Evolutionary conservation across 2,329 filamentous ascomycete genomes (phyloP).

Genomic region (Xylariaceae sp.): DNA sequence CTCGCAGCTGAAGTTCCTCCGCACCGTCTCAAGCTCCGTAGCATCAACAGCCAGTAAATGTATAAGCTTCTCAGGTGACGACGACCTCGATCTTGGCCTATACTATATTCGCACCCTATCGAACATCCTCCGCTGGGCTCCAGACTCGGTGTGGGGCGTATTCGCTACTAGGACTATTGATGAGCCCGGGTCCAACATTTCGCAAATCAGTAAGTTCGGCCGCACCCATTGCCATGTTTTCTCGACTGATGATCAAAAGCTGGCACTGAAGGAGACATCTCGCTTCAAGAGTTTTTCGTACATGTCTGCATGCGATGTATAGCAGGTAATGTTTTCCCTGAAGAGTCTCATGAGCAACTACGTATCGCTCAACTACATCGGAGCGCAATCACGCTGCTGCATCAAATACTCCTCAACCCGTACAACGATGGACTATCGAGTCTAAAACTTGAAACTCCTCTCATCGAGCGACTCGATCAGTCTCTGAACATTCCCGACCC

Average conservation of each 20-base stretch:
- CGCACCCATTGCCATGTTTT: conserved; percentile 19
- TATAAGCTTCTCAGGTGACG: conserved; percentile 45
- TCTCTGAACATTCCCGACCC: conserved; percentile 60
- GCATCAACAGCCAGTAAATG: conserved; percentile 26
- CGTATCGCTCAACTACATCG: conserved; percentile 66
- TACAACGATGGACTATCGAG: conserved; percentile 55
- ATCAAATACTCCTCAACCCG: conserved; percentile 64
- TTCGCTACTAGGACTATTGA: conserved; percentile 60
- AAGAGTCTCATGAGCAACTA: conserved; percentile 36
- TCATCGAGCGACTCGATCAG: conserved; percentile 65
- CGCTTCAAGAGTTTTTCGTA: conserved; percentile 65
- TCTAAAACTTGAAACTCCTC: conserved; percentile 64
- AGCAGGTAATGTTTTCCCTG: conserved; percentile 36
- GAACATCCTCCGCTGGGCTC: conserved; percentile 66
- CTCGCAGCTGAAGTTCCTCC: conserved; percentile 51
- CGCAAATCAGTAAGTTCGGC: conserved; percentile 48
- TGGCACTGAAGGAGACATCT: conserved; percentile 51
- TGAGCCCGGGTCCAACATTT: conserved; percentile 41
- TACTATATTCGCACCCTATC: conserved; percentile 75
- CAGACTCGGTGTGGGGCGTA: conserved; percentile 65
- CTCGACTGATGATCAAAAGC: conserved; percentile 35
- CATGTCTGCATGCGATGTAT: conserved; percentile 64
- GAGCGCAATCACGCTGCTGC: conserved; percentile 64
- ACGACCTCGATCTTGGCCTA: conserved; percentile 71
- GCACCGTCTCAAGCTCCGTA: conserved; percentile 24